phyloP scores from a whole-genome alignment of 306 rosid genomes.

The Adenanthera pavonina region DNA sequence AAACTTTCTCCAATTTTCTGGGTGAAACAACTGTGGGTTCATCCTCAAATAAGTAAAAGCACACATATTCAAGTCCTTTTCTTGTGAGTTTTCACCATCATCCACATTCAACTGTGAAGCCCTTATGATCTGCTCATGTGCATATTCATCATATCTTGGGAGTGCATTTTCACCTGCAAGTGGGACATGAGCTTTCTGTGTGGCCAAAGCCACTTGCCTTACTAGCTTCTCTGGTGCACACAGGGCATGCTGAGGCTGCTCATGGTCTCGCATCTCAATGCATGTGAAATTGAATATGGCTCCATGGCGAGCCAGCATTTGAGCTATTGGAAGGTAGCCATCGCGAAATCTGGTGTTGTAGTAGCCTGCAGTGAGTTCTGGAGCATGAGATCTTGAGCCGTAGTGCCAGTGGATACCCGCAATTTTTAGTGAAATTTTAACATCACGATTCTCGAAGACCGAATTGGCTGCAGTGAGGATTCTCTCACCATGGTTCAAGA shows the following conservation, averaged over 20 bases:
- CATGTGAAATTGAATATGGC: constrained; percentile 96
- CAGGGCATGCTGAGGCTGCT: constrained; percentile 89
- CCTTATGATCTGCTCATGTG: constrained; percentile 73
- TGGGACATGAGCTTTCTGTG: constrained; percentile 66
- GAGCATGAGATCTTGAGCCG: constrained; percentile 93
- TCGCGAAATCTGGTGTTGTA: constrained; percentile 84
- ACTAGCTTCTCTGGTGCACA: constrained; percentile 93
- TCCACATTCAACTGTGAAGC: constrained; percentile 65
- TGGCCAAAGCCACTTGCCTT: constrained; percentile 80
- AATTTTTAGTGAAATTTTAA: constrained; percentile 84
- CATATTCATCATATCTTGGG: constrained; percentile 70
- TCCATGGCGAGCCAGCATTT: constrained; percentile 89
- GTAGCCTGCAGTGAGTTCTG: constrained; percentile 98
- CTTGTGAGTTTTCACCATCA: constrained; percentile 40
- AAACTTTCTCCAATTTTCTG: constrained; percentile 84
- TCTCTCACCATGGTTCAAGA: constrained; percentile 88
- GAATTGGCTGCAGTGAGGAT: constrained; percentile 76
- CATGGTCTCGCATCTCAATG: constrained; percentile 91
- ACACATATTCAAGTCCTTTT: constrained; percentile 55
- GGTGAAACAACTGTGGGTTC: constrained; percentile 76
- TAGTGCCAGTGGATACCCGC: constrained; percentile 99
- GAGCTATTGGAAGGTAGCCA: constrained; percentile 91
- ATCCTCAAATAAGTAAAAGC: constrained; percentile 96
- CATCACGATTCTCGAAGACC: constrained; percentile 56
- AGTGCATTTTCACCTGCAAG: constrained; percentile 95